Conservation (phyloP, 768 basidiomycete species). For the Russula vinacea region DNA sequence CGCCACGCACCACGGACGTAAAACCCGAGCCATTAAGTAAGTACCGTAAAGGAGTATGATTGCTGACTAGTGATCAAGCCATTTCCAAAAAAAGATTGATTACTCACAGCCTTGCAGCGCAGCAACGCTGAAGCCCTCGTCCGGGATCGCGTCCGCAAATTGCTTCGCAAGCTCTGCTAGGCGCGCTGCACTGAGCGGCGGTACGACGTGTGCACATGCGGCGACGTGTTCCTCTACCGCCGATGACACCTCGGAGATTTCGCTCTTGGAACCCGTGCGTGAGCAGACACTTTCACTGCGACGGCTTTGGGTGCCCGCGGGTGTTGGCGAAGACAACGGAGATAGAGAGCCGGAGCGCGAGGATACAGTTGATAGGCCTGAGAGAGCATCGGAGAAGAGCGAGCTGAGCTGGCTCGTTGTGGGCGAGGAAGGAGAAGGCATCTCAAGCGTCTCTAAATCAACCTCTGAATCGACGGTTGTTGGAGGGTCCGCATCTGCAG, state of each 20-base stretch:
- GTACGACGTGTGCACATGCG: conserved; percentile 58
- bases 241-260: conserved; percentile 57
- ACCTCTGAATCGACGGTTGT: conserved; percentile 37
- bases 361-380: conserved; percentile 41
- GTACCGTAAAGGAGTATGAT: conserved; percentile 20
- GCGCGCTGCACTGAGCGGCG: conserved; percentile 61
- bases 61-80: conserved; percentile 31
- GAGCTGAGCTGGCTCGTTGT: conserved; percentile 46
- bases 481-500: conserved; percentile 50
- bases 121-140: conserved; percentile 85
- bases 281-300: conserved; percentile 26
- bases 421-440: conserved; percentile 41
- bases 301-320: conserved; percentile 28
- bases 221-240: conserved; percentile 58
- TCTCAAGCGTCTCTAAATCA: conserved; percentile 48
- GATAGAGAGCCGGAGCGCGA: conserved; percentile 38
- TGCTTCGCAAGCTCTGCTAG: conserved; percentile 66
- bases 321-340: conserved; percentile 29
- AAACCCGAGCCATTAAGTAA: conserved; percentile 20
- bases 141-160: conserved; percentile 80
- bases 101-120: conserved; percentile 86
- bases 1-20: conserved; percentile 27
- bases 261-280: conserved; percentile 33
- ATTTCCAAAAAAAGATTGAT: conserved; percentile 25
- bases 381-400: conserved; percentile 46